Evolutionary conservation across 139 green algal species (phyloP), one percentile per base, ranked within the genome.

Genomic region (Chlamydomonas urium): DNA sequence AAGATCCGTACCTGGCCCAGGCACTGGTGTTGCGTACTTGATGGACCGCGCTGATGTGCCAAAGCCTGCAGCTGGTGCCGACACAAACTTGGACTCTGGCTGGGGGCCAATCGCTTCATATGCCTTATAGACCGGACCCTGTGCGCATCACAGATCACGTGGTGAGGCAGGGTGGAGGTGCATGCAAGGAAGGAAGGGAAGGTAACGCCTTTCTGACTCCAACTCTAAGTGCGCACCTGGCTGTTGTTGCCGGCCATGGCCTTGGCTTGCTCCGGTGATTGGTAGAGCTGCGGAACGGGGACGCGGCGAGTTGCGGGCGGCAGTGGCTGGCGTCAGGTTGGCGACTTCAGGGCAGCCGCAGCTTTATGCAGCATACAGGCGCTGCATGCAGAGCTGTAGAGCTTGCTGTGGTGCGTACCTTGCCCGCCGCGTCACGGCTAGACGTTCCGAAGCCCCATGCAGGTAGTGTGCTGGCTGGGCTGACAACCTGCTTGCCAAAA

Each of bases 41-140:
- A 37, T 61, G 0, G n/a, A 26, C 2, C 72, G 67, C 4, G 74
- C 48, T 17, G 82, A 80, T 0, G 75, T 82, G 5, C 82, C 82
- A 63, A 88, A 88, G 50, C 82, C 76, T 26, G 79, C 58, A 0
- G 72, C 56, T 24, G 32, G 28, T 1, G 71, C 66, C 0, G 79
- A 78, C 3, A 29, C 24, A 28, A 74, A 81, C 50, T 78, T 78
- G 34, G 79, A 85, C 28, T 85, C 79, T 23, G 75, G 75, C 63
- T 85, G 79, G 2, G 75, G 71, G 0, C 79, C 79, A 38, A 85
- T 85, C 0, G 75, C 71, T n/a, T 71, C 73, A 36, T 81, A 81
- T 3, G 66, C 48, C 47, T 85, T 85, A 62, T 85, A 85, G 0
- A 85, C 79, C 10, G 79, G 59, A 0, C 79, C 79, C n/a, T n/a